Base-by-base conservation (phyloP, 2,329 filamentous ascomycete genomes). In the Ceratocystis lukuohia region DNA sequence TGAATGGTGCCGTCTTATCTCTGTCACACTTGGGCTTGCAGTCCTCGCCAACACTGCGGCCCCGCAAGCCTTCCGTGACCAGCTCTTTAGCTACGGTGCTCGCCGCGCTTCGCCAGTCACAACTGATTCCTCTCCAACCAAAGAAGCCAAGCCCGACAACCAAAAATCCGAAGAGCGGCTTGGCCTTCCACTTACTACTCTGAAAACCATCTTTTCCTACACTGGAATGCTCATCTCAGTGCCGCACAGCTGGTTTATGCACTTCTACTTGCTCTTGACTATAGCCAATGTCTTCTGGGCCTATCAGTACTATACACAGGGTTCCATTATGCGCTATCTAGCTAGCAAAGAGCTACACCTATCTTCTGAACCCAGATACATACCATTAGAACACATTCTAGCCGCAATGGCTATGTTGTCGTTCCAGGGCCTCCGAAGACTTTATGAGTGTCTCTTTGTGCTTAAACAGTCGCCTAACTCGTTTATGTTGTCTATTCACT, bases 171-270 rank as follows among this genome's bases (percentile, higher is more conserved):
- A 37, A 25, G 15, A 17, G 12, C 28, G n/a, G 25, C 17, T 59
- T n/a, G 12, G n/a, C 7, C 44, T 20, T 4, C 22, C 1, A 12
- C n/a, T 28, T 17, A 48, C 20, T 33, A 10, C 61, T 22, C 65
- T 68, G 12, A 41, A 44, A 33, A 46, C 37, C n/a, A 57, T 68
- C 10, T 10, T 70, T 6, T 45, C 66, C 50, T 68, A 66, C 57
- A 62, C 67, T 3, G 69, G 69, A 67, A 75, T 77, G 1, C 69
- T 76, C 57, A 76, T 76, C 70, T 83, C 84, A 73, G 87, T 96
- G 45, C 91, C 93, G 25, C 94, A 97, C 76, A 82, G 82, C 69
- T 97, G 89, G 86, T 97, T 97, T 75, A 82, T 81, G 56, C 88
- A 94, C 71, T 97, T 96, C 77, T 97, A 99, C 74, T 73, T 88